These are phyloP conservation scores for Trichoderma asperellum DNA, from an alignment of 2,329 filamentous ascomycete species.

Conservation along the genomic window DNA sequence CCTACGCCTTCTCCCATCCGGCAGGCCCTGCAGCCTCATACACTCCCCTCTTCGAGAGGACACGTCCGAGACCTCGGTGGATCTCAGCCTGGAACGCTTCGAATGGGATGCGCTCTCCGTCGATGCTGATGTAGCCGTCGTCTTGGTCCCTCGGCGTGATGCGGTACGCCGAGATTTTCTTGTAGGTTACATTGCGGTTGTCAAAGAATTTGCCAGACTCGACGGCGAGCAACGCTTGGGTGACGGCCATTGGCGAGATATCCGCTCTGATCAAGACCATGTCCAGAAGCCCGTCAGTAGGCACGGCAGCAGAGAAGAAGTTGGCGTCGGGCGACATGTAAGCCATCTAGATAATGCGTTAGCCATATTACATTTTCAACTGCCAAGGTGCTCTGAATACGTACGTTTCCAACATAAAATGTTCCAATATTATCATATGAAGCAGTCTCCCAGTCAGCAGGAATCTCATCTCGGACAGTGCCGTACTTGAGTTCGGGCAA, in stretches of 20 bases:
- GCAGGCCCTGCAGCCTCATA: slow-evolving; percentile 68
- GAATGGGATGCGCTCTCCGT: slow-evolving; percentile 86
- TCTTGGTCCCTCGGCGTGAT: slow-evolving; percentile 74
- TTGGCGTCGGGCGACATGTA: slow-evolving; percentile 86
- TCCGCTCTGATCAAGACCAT: slow-evolving; percentile 80
- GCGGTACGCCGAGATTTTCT: slow-evolving; percentile 85
- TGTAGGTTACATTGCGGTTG: slow-evolving; percentile 74
- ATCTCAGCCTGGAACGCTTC: slow-evolving; percentile 90
- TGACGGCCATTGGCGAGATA: slow-evolving; percentile 65
- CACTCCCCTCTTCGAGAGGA: slow-evolving; percentile 74
- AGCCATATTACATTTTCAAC: neutral
- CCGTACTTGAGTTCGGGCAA: slow-evolving; percentile 79
- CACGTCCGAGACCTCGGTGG: slow-evolving; percentile 78
- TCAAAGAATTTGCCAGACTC: slow-evolving; percentile 79
- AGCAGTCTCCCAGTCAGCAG: slow-evolving; percentile 74
- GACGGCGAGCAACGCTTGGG: slow-evolving; percentile 72
- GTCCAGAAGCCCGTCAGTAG: slow-evolving; percentile 85
- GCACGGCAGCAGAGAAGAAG: slow-evolving; percentile 83
- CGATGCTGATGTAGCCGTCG: slow-evolving; percentile 88
- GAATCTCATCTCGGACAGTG: slow-evolving; percentile 75
- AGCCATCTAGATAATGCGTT: slow-evolving; percentile 64
- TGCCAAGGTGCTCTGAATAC: slow-evolving; percentile 36
- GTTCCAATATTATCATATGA: slow-evolving; percentile 81
- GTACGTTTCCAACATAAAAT: slow-evolving; percentile 88
- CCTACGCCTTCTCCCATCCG: slow-evolving; percentile 51